Evolutionary conservation across 495 filamentous ascomycete species (phyloP).

Genomic region (Neurospora terricola): DNA sequence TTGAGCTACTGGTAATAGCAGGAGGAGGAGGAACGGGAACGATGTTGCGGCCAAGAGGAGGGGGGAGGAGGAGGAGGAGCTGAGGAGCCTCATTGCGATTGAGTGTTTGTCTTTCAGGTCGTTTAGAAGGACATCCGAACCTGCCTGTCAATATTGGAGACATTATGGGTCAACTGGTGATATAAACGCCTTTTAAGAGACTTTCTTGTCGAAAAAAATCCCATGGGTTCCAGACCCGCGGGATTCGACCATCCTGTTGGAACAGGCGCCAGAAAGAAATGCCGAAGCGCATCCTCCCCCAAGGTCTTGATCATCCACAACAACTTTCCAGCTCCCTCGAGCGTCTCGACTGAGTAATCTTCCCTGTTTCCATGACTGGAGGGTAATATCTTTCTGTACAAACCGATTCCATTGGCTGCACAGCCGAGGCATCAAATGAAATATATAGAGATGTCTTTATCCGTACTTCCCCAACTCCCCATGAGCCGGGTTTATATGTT

Average conservation of each 20-base stretch:
- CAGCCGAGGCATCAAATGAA: background rate
- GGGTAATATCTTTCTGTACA: background rate
- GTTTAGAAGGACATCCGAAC: too few relatives aligned
- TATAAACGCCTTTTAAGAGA: background rate
- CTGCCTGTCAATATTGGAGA: background rate
- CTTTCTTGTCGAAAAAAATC: background rate
- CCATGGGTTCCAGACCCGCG: too few relatives aligned
- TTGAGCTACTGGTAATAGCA: background rate
- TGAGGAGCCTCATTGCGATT: background rate
- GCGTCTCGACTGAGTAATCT: background rate
- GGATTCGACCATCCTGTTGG: too few relatives aligned
- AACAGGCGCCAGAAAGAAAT: background rate
- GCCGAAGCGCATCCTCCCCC: background rate
- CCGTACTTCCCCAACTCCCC: background rate
- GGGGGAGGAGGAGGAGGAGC: too few relatives aligned
- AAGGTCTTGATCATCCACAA: too few relatives aligned
- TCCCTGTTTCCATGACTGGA: background rate
- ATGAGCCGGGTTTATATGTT: background rate
- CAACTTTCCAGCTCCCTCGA: too few relatives aligned
- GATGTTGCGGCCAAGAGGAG: background rate
- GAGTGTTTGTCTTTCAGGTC: background rate
- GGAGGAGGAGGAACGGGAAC: background rate
- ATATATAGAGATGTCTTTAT: background rate
- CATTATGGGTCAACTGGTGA: background rate
- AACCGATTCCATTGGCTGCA: background rate